phyloP scores from a whole-genome alignment of 2,329 filamentous ascomycete genomes.

The Diaporthe vexans region DNA sequence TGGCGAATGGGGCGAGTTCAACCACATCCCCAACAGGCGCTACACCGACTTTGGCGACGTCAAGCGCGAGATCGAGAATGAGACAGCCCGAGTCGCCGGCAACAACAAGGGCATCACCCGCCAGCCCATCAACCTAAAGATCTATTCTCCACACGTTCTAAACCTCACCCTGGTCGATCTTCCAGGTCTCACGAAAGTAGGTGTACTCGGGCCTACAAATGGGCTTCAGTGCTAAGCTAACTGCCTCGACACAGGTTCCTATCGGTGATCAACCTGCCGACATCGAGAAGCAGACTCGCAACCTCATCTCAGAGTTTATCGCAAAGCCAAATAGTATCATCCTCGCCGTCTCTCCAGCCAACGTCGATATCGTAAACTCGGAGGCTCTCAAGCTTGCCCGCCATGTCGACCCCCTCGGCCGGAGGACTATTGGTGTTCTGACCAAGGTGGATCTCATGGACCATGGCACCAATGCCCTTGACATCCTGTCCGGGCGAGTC shows the following conservation, averaged over 20 bases:
- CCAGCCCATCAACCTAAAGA: constrained; percentile 95
- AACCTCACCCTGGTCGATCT: constrained; percentile 97
- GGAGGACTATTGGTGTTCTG: constrained; percentile 97
- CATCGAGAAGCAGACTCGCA: constrained; percentile 95
- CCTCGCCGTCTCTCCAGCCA: constrained; percentile 94
- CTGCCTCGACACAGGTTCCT: constrained; percentile 73
- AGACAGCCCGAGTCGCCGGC: constrained; percentile 97
- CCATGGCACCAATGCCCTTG: constrained; percentile 96
- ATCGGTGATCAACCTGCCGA: constrained; percentile 97
- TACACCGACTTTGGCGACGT: constrained; percentile 99
- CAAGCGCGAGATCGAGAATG: constrained; percentile 94
- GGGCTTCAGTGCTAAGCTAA: constrained; percentile 12
- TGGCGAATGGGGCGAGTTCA: constrained; percentile 96
- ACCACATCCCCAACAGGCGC: constrained; percentile 97
- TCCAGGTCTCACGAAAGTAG: constrained; percentile 84
- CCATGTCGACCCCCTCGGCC: constrained; percentile 97
- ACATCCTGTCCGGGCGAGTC: constrained; percentile 95
- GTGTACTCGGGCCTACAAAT: neutral
- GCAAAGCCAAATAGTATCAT: constrained; percentile 99
- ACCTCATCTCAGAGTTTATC: constrained; percentile 99
- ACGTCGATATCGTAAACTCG: constrained; percentile 98
- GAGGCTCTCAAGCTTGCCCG: constrained; percentile 96
- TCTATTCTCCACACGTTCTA: constrained; percentile 98
- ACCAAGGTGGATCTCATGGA: constrained; percentile 99
- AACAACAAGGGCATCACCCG: constrained; percentile 97